Conservation (phyloP, 2,329 filamentous ascomycete genomes). For the Tetracladium maxilliforme region DNA sequence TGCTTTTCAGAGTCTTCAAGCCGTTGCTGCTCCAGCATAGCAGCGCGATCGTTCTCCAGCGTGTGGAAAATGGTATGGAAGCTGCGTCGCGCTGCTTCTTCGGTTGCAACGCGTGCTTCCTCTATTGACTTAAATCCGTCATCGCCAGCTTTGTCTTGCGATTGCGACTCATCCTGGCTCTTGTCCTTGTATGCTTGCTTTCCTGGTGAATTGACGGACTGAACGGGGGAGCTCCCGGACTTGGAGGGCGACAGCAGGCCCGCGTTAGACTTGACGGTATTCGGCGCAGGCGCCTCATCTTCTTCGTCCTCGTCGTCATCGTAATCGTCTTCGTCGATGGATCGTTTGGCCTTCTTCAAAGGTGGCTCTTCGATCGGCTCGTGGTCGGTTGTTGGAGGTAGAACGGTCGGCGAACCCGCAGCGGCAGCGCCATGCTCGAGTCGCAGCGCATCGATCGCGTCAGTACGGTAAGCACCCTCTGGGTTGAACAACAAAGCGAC, state of each 20-base stretch:
- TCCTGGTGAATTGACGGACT: conserved; percentile 45
- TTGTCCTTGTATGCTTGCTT: conserved; percentile 39
- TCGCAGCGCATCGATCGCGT: too few species aligned
- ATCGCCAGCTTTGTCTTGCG: conserved; percentile 54
- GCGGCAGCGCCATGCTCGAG: too few species aligned
- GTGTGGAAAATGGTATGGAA: conserved; percentile 94
- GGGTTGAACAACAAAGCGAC: too few species aligned
- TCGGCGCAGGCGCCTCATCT: conserved; percentile 47
- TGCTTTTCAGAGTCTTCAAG: conserved; percentile 93
- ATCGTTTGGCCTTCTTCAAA: conserved; percentile 59
- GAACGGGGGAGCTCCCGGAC: conserved; percentile 52
- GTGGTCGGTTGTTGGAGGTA: conserved; percentile 44
- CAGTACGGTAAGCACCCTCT: too few species aligned
- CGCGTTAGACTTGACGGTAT: conserved; percentile 34
- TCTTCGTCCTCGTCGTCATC: conserved; percentile 73
- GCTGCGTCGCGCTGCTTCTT: conserved; percentile 76
- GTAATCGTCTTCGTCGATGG: conserved; percentile 76
- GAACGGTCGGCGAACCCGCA: conserved; percentile 26
- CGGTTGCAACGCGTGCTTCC: conserved; percentile 78
- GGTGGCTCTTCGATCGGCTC: too few species aligned
- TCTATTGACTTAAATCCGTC: conserved; percentile 89
- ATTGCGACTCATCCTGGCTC: conserved; percentile 23
- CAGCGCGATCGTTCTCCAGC: conserved; percentile 83
- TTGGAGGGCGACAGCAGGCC: conserved; percentile 52
- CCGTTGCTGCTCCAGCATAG: conserved; percentile 95